Conservation (phyloP, 2,329 filamentous ascomycete genomes). For the Claviceps quebecensis region DNA sequence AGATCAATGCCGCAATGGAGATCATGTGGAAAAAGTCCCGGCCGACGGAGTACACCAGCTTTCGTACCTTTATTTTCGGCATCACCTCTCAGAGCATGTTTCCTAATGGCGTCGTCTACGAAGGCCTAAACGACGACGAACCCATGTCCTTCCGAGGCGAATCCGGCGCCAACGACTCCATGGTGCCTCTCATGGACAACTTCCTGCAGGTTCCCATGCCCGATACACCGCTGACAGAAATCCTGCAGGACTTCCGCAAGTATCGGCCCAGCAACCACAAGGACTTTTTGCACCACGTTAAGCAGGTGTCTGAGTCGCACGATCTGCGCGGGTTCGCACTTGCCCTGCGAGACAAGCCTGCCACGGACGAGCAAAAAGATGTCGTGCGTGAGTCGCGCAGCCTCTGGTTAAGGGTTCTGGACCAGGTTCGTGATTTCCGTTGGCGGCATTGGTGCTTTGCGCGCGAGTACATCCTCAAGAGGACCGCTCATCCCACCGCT, state of each 20-base stretch:
- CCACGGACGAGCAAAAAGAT: constrained; percentile 19
- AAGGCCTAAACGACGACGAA: constrained; percentile 58
- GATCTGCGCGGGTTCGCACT: constrained; percentile 47
- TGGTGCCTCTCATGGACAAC: constrained; percentile 83
- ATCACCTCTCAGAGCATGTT: constrained; percentile 93
- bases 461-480: constrained; percentile 71
- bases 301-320: constrained; percentile 31
- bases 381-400: constrained; percentile 40
- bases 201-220: constrained; percentile 80
- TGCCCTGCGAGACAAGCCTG: constrained; percentile 11
- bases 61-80: constrained; percentile 94
- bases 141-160: constrained; percentile 79
- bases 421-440: constrained; percentile 68
- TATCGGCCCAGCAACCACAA: constrained; percentile 85
- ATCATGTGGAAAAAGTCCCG: constrained; percentile 85
- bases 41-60: constrained; percentile 70
- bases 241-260: constrained; percentile 74
- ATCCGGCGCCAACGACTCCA: constrained; percentile 86
- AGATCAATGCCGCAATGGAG: constrained; percentile 72
- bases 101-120: constrained; percentile 78
- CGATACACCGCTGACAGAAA: constrained; percentile 72
- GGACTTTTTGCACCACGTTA: constrained; percentile 64
- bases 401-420: constrained; percentile 50
- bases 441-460: constrained; percentile 83
- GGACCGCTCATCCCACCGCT: constrained; percentile 60